Conservation (phyloP, 805 yeast genomes). For the Pichia sporocuriosa region DNA sequence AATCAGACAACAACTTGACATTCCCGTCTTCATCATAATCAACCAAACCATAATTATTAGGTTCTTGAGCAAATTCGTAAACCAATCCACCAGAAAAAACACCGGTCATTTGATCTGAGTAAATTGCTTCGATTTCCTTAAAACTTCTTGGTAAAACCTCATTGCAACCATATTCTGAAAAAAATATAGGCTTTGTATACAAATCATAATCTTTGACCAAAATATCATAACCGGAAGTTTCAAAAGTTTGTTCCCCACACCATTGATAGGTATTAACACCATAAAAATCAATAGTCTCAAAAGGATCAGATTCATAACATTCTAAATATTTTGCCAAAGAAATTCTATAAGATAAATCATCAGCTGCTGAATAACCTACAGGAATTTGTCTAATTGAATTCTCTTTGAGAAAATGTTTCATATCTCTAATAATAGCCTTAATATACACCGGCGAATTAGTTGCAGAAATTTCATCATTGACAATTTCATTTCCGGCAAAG, state of each 20-base stretch:
- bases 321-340: constrained; percentile 76
- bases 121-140: constrained; percentile 67
- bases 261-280: constrained; percentile 80
- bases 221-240: constrained; percentile 66
- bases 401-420: constrained; percentile 59
- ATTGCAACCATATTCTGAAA: constrained; percentile 92
- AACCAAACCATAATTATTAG: constrained; percentile 74
- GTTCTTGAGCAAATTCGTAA: constrained; percentile 74
- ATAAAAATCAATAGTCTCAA: constrained; percentile 66
- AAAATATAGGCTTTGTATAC: constrained; percentile 71
- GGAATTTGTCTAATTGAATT: constrained; percentile 68
- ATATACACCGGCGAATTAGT: constrained; percentile 64
- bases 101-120: constrained; percentile 62
- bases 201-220: constrained; percentile 64
- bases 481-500: constrained; percentile 87
- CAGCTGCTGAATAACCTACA: constrained; percentile 95
- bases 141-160: constrained; percentile 71
- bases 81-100: constrained; percentile 83
- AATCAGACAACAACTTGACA: constrained; percentile 39
- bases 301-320: constrained; percentile 50
- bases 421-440: constrained; percentile 73
- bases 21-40: constrained; percentile 38
- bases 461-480: constrained; percentile 74
- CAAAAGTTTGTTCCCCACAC: constrained; percentile 82
- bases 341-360: constrained; percentile 70